Evolutionary conservation across 495 filamentous ascomycete genomes (phyloP), one percentile per base, ranked within the genome.

Genomic region (Penicillium nucicola): DNA sequence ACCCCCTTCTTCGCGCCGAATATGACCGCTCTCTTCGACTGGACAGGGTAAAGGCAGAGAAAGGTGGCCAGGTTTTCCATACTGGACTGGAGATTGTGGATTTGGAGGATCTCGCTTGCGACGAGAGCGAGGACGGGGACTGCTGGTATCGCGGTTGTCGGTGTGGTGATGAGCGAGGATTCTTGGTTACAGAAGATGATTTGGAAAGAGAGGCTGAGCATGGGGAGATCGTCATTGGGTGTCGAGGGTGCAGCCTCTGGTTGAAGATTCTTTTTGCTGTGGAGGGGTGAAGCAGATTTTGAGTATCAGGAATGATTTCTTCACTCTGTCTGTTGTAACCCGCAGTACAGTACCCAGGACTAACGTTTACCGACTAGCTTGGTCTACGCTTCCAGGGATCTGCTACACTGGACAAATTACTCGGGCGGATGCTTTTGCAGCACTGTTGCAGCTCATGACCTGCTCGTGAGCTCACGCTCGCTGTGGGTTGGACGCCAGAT

Each of bases 181-280:
- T 86, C 50, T 53, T 81, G 22, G 74, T 95, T 10, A 78, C 72
- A 2, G 89, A 95, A 62, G 57, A 61, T 5, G 85, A 95, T 58
- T 67, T 96, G 30, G 87, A 89, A 58, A 79, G 79, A 57, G 79
- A 82, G 53, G 58, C 50, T 13, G 71, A 85, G 33, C 69, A 78
- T 55, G 82, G 87, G 0, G 88, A 92, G 71, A 65, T 93, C 51
- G 77, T 86, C 52, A 80, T 90, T 23, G 88, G 85, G 15, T 95
- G 90, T 65, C 75, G 76, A 14, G 88, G 89, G 40, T 95, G 89
- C 61, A 92, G 88, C 71, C 75, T 95, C 43, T 92, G 84, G 84
- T 65, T 92, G 62, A 84, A 83, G 60, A 82, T 95, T 25, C 69
- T 82, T 35, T 92, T 90, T 77, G 82, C 78, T 12, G 72, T 85